Conservation (phyloP, 2,329 filamentous ascomycete species). For the Fusarium tuaranense region DNA sequence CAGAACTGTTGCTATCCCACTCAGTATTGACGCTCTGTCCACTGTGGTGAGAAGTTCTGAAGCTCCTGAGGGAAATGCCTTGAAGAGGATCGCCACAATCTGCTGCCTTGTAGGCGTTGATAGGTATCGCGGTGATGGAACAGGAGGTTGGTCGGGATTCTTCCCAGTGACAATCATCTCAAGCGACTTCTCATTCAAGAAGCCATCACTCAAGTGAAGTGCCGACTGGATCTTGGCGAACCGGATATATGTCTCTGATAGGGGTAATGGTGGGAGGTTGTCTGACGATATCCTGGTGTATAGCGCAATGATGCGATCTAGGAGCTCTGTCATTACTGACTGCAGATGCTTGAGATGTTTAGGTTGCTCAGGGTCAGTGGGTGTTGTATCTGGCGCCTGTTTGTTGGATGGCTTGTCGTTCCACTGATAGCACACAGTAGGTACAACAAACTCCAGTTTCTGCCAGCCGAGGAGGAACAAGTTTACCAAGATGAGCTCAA, state of each 20-base stretch:
- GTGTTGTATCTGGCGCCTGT: slow-evolving; percentile 40
- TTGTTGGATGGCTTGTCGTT: slow-evolving; percentile 60
- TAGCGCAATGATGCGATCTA: slow-evolving; percentile 79
- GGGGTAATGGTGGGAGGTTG: slow-evolving; percentile 75
- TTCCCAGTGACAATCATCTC: slow-evolving; percentile 74
- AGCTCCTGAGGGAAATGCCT: slow-evolving; percentile 75
- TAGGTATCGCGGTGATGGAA: slow-evolving; percentile 66
- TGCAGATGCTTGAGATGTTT: slow-evolving; percentile 67
- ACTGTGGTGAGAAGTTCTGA: slow-evolving; percentile 77
- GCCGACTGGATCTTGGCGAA: slow-evolving; percentile 77
- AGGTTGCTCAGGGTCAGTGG: slow-evolving; percentile 58
- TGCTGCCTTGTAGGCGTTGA: slow-evolving; percentile 69
- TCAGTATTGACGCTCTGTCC: slow-evolving; percentile 82
- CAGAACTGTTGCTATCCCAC: slow-evolving; percentile 89
- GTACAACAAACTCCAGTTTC: slow-evolving; percentile 85
- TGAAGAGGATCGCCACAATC: slow-evolving; percentile 74
- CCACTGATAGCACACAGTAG: slow-evolving; percentile 63
- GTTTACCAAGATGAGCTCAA: slow-evolving; percentile 88
- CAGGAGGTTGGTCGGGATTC: slow-evolving; percentile 62
- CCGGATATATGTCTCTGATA: slow-evolving; percentile 79
- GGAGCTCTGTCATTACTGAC: slow-evolving; percentile 75
- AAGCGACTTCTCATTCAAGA: slow-evolving; percentile 69
- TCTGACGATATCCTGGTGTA: slow-evolving; percentile 80
- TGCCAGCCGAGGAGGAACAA: slow-evolving; percentile 88
- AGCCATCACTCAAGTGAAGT: slow-evolving; percentile 74